These are phyloP conservation scores for Malassezia psittaci DNA, from an alignment of 1,284 basidiomycete species.

Conservation along the genomic window DNA sequence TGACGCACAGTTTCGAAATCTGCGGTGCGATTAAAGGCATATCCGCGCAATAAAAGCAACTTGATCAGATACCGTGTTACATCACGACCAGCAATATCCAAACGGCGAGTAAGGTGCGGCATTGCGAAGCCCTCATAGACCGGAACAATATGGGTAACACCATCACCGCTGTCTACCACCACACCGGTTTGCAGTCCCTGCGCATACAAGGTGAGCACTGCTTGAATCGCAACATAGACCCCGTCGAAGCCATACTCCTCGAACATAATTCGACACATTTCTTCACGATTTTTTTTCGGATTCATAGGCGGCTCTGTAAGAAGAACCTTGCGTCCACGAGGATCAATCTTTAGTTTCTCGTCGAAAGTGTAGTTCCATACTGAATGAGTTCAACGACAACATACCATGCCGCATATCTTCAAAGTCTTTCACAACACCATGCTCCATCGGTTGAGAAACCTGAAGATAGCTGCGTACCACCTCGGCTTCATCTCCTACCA, in stretches of 20 bases:
- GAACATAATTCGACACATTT: constrained; percentile 98
- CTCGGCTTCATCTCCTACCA: constrained; percentile 92
- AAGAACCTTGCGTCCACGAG: constrained; percentile 76
- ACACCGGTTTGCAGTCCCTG: constrained; percentile 96
- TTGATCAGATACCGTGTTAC: constrained; percentile 98
- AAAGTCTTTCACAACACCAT: constrained; percentile 98
- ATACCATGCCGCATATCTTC: constrained; percentile 79
- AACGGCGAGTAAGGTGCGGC: constrained; percentile 79
- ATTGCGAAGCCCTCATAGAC: constrained; percentile 94
- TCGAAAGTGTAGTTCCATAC: constrained; percentile 98
- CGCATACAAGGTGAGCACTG: constrained; percentile 91
- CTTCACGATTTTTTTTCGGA: constrained; percentile 79
- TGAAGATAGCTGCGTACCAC: constrained; percentile 89
- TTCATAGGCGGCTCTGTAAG: constrained; percentile 99
- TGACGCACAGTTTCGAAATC: constrained; percentile 97
- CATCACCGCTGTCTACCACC: constrained; percentile 96
- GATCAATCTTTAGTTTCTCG: constrained; percentile 83
- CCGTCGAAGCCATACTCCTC: constrained; percentile 94
- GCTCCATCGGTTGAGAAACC: constrained; percentile 95
- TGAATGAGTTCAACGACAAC: background rate
- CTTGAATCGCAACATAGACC: constrained; percentile 96
- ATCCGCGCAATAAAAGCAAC: constrained; percentile 90
- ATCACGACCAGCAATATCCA: constrained; percentile 90
- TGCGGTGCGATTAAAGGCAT: constrained; percentile 97
- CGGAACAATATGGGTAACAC: constrained; percentile 96